These are phyloP conservation scores for Monilinia vaccinii-corymbosi DNA, from an alignment of 2,329 filamentous ascomycete species.

Conservation along the genomic window DNA sequence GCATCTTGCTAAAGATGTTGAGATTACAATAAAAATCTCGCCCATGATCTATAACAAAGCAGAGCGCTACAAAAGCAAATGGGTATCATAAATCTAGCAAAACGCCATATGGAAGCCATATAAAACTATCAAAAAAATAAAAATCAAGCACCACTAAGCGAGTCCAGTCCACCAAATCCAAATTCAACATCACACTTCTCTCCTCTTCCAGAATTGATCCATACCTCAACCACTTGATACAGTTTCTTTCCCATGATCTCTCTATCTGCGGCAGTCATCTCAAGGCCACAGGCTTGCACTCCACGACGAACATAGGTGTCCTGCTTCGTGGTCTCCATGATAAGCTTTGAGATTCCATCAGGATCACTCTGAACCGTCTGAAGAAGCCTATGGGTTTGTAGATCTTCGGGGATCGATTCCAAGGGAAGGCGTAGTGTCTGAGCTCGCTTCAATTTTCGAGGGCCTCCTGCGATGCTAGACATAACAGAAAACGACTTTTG, in stretches of 20 bases:
- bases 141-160: background rate
- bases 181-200: slow-evolving; percentile 15
- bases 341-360: slow-evolving; percentile 7
- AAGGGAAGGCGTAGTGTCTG: slow-evolving; percentile 25
- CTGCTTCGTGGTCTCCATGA: slow-evolving; percentile 3
- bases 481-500: slow-evolving; percentile 19
- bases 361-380: slow-evolving; percentile 13
- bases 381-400: slow-evolving; percentile 18
- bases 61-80: slow-evolving; percentile 9
- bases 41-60: background rate
- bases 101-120: slow-evolving; percentile 1
- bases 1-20: background rate
- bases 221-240: slow-evolving; percentile 16
- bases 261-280: slow-evolving; percentile 10
- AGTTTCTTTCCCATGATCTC: slow-evolving; percentile 10
- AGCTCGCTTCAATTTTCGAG: slow-evolving; percentile 17
- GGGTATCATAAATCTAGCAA: slow-evolving; percentile 3
- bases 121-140: background rate
- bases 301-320: slow-evolving; percentile 21
- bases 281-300: slow-evolving; percentile 13
- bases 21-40: background rate
- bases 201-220: slow-evolving; percentile 12
- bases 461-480: slow-evolving; percentile 10
- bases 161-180: slow-evolving; percentile 15
- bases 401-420: slow-evolving; percentile 21